Conservation (phyloP, 371 early-diverging fungal species). For the Circinella minor region DNA sequence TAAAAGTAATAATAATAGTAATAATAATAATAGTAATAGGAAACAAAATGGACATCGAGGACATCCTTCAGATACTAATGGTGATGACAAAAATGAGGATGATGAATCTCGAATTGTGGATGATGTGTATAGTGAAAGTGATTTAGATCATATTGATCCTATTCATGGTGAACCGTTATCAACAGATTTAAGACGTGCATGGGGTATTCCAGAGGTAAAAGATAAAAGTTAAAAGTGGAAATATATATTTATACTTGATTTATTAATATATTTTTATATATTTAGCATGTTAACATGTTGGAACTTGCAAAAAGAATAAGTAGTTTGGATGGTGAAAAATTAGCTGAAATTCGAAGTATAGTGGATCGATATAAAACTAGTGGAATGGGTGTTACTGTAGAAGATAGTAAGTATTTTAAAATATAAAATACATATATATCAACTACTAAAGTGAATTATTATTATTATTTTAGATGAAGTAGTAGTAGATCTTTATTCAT, state of each 20-base stretch:
- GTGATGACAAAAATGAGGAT: constrained; percentile 11
- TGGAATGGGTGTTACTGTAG: constrained; percentile 28
- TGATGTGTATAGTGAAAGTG: constrained; percentile 38
- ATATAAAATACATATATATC: no score
- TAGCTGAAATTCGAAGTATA: constrained; percentile 33
- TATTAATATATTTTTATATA: background rate
- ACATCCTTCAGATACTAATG: constrained; percentile 2
- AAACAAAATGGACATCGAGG: constrained; percentile 11
- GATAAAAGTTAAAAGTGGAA: background rate
- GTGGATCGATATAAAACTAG: constrained; percentile 32
- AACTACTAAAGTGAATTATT: background rate
- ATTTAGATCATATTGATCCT: constrained; percentile 35
- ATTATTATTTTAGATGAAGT: constrained; percentile 35
- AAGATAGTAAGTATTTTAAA: constrained; percentile 28
- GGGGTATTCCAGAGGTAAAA: constrained; percentile 50
- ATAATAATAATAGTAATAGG: background rate
- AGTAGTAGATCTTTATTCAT: constrained; percentile 47
- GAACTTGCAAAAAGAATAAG: constrained; percentile 43
- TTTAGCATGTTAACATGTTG: constrained; percentile 42
- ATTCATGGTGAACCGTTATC: constrained; percentile 37
- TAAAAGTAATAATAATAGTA: background rate
- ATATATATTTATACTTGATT: background rate
- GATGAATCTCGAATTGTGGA: constrained; percentile 16
- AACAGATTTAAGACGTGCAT: constrained; percentile 30
- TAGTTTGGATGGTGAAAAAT: constrained; percentile 27